Evolutionary conservation across 2,329 filamentous ascomycete genomes (phyloP).

Genomic region (Xylaria digitata): DNA sequence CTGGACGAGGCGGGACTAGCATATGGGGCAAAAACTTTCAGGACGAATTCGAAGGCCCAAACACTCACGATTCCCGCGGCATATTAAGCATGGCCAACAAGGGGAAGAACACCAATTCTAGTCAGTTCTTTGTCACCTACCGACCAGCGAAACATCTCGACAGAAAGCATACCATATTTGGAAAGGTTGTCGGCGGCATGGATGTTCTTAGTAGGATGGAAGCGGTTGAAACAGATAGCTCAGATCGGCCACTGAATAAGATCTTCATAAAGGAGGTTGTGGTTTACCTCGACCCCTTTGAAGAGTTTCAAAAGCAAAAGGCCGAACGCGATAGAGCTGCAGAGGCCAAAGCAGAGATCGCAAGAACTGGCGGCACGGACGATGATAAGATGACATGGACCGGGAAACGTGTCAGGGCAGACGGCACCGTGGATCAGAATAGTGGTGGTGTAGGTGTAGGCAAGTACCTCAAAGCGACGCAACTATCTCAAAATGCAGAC

Average conservation of each 20-base stretch:
- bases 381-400: constrained; percentile 96
- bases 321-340: constrained; percentile 70
- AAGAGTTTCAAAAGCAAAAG: constrained; percentile 86
- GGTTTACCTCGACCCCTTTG: constrained; percentile 93
- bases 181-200: constrained; percentile 80
- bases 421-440: constrained; percentile 66
- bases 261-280: constrained; percentile 85
- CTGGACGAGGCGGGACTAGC: constrained; percentile 87
- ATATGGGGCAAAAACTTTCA: constrained; percentile 95
- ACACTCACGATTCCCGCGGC: constrained; percentile 84
- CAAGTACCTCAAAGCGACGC: constrained; percentile 81
- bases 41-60: constrained; percentile 91
- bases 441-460: constrained; percentile 67
- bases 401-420: constrained; percentile 83
- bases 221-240: constrained; percentile 77
- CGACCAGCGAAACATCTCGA: constrained; percentile 86
- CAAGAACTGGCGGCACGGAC: constrained; percentile 76
- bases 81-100: constrained; percentile 97
- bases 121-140: constrained; percentile 95
- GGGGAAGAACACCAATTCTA: constrained; percentile 96
- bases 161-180: constrained; percentile 97
- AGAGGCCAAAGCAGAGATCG: constrained; percentile 70
- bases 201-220: constrained; percentile 82
- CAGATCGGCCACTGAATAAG: constrained; percentile 78
- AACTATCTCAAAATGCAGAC: constrained; percentile 55